phyloP scores from a whole-genome alignment of 1,139 yeast species.

The Spencermartinsiella ligniputridi region DNA sequence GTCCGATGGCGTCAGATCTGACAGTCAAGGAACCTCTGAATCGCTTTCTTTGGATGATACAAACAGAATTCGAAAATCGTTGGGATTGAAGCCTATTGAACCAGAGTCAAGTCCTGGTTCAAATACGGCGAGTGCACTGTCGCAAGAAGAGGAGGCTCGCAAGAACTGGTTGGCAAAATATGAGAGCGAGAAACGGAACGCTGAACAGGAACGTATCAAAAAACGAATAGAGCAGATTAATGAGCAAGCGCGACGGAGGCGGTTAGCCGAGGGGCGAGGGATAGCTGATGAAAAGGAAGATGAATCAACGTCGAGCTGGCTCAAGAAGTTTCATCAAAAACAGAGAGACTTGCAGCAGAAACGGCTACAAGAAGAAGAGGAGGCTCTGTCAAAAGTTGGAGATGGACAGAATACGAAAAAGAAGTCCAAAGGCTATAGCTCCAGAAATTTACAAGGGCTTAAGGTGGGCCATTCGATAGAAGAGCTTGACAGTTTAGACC shows the following conservation, averaged over 20 bases:
- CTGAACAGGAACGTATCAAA: conserved; percentile 17
- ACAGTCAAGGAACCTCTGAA: conserved; percentile 5
- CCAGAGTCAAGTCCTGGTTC: conserved; percentile 8
- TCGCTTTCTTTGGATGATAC: conserved; percentile 35
- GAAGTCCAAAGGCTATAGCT: conserved; percentile 13
- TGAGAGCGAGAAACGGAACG: conserved; percentile 19
- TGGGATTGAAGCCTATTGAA: conserved; percentile 37
- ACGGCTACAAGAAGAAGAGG: conserved; percentile 16
- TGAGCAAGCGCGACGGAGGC: conserved; percentile 24
- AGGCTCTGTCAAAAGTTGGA: conserved; percentile 8
- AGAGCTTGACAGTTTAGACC: conserved; percentile 39
- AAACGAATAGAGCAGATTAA: conserved; percentile 18
- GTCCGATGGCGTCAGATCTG: conserved; percentile 2
- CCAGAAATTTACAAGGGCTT: conserved; percentile 37
- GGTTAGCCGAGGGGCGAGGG: conserved; percentile 27
- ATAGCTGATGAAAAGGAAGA: conserved; percentile 27
- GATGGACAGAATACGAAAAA: conserved; percentile 9
- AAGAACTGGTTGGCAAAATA: conserved; percentile 30
- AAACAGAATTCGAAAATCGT: conserved; percentile 31
- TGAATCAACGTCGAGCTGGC: conserved; percentile 20
- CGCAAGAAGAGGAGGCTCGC: conserved; percentile 30
- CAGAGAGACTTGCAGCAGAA: conserved; percentile 13
- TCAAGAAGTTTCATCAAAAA: conserved; percentile 23
- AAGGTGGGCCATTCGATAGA: conserved; percentile 44
- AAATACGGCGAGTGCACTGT: conserved; percentile 8